Percentiles rank a stretch among this genome's conserved stretches.
These are phyloP conservation scores for Cardamine chenopodiifolia DNA, from an alignment of 345 rosid species.

Conservation along the genomic window DNA sequence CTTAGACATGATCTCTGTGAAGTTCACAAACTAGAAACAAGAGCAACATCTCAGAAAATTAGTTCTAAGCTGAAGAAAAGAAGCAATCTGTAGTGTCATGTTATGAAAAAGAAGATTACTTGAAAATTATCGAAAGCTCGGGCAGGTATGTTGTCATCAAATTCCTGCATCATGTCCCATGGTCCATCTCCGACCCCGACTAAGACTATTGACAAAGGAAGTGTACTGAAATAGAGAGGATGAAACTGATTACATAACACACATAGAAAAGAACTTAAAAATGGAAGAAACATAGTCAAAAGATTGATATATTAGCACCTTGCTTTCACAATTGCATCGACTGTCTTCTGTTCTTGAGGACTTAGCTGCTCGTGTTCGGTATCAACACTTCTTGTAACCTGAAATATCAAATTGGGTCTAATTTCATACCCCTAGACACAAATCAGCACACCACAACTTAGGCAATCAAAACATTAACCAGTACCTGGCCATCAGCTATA, in stretches of 20 bases:
- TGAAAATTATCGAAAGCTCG: slow-evolving; percentile 97
- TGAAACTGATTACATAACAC: slow-evolving; percentile 10
- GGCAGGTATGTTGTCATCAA: slow-evolving; percentile 96
- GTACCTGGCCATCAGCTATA: slow-evolving; percentile 98
- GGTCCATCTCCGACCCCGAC: slow-evolving; percentile 99
- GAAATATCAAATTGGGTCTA: slow-evolving; percentile 26
- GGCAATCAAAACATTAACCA: background rate
- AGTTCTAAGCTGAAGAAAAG: background rate
- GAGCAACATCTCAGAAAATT: background rate
- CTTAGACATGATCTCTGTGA: slow-evolving; percentile 89
- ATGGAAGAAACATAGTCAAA: slow-evolving; percentile 8
- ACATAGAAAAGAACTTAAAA: background rate
- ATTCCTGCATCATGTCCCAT: slow-evolving; percentile 98
- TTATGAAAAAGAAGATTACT: slow-evolving; percentile 44
- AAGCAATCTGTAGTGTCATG: background rate
- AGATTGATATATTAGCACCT: slow-evolving; percentile 51
- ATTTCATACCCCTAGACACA: slow-evolving; percentile 1
- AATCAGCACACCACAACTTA: slow-evolving; percentile 7
- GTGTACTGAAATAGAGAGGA: slow-evolving; percentile 40
- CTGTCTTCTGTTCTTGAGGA: slow-evolving; percentile 92
- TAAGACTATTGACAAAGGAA: slow-evolving; percentile 81
- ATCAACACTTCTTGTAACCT: slow-evolving; percentile 84
- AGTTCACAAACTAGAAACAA: slow-evolving; percentile 81
- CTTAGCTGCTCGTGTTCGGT: slow-evolving; percentile 67
- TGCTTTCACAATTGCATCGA: slow-evolving; percentile 90